Percentiles rank a stretch among this genome's conserved stretches.
phyloP scores from a whole-genome alignment of 2,329 filamentous ascomycete species.

The Claviceps pazoutovae region DNA sequence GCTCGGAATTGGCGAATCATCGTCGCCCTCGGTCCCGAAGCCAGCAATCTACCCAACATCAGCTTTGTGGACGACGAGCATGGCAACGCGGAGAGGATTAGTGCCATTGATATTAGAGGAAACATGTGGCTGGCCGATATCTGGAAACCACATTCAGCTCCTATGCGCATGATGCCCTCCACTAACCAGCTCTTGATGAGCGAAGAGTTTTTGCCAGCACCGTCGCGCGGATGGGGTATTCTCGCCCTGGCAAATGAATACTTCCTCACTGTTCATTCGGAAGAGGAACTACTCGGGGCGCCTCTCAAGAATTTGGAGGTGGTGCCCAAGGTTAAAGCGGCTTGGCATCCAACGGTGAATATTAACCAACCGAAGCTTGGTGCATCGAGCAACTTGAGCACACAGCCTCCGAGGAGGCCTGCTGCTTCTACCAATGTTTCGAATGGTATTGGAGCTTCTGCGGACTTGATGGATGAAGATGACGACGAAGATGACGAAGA shows the following conservation, averaged over 20 bases:
- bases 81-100: constrained; percentile 35
- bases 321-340: constrained; percentile 7
- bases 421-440: background rate
- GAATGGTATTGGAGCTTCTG: background rate
- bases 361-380: constrained; percentile 12
- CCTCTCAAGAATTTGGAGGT: constrained; percentile 9
- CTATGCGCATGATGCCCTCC: constrained; percentile 13
- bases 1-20: constrained; percentile 37
- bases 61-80: constrained; percentile 31
- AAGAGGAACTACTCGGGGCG: constrained; percentile 22
- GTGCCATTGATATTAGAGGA: constrained; percentile 37
- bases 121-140: constrained; percentile 37
- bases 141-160: constrained; percentile 25
- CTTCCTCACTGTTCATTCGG: constrained; percentile 24
- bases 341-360: constrained; percentile 12
- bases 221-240: constrained; percentile 33
- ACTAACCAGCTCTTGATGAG: constrained; percentile 11
- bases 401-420: background rate
- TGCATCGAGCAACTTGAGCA: constrained; percentile 19
- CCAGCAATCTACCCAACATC: constrained; percentile 39
- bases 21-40: constrained; percentile 24
- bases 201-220: constrained; percentile 16
- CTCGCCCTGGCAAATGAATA: constrained; percentile 29
- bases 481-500: constrained; percentile 4
- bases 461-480: constrained; percentile 8